phyloP scores from a whole-genome alignment of 2,329 filamentous ascomycete species.

The Sphaerulina vaccinii region DNA sequence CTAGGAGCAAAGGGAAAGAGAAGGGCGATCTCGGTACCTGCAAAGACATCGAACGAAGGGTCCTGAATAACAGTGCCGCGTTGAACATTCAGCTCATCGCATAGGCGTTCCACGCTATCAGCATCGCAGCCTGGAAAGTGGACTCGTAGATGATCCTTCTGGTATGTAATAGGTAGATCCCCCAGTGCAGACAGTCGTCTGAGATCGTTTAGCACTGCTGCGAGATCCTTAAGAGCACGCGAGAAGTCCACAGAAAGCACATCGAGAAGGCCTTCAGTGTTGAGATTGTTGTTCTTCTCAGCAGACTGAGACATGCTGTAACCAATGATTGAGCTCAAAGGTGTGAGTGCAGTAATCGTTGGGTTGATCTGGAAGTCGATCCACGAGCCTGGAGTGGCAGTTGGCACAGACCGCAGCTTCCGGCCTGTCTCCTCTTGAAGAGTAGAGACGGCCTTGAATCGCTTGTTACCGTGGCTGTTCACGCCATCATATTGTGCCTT shows the following conservation, averaged over 20 bases:
- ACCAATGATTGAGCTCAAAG: slow-evolving; percentile 60
- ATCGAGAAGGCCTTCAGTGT: slow-evolving; percentile 80
- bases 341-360: slow-evolving; percentile 82
- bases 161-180: slow-evolving; percentile 76
- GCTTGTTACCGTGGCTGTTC: slow-evolving; percentile 68
- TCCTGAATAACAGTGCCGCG: slow-evolving; percentile 80
- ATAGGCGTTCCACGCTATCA: slow-evolving; percentile 76
- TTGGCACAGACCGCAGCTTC: slow-evolving; percentile 62
- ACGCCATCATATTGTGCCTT: slow-evolving; percentile 83
- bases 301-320: slow-evolving; percentile 42
- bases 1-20: slow-evolving; percentile 83
- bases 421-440: slow-evolving; percentile 71
- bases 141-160: slow-evolving; percentile 69
- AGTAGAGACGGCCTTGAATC: slow-evolving; percentile 73
- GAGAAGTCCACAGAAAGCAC: slow-evolving; percentile 85
- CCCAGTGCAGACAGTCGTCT: slow-evolving; percentile 74
- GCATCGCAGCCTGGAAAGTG: slow-evolving; percentile 90
- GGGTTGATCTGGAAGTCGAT: slow-evolving; percentile 88
- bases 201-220: slow-evolving; percentile 75
- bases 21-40: slow-evolving; percentile 71
- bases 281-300: slow-evolving; percentile 60
- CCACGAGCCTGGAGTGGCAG: slow-evolving; percentile 68
- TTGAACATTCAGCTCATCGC: slow-evolving; percentile 80
- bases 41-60: slow-evolving; percentile 65
- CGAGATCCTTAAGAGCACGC: slow-evolving; percentile 78